Conservation (phyloP, 805 yeast species). For the Yarrowia sp. region DNA sequence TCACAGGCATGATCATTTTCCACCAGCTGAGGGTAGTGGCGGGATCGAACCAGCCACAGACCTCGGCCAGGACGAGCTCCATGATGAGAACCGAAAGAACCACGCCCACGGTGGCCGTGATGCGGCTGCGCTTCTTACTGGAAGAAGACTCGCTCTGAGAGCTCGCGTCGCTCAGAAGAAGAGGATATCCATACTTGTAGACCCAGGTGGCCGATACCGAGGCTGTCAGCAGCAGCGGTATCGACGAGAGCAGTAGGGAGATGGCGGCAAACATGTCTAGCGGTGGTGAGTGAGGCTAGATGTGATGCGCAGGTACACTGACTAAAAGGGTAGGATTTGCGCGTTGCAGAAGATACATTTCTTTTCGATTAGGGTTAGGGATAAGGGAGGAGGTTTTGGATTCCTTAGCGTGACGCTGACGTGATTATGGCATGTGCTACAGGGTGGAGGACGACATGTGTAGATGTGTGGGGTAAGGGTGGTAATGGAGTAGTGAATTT, state of each 20-base stretch:
- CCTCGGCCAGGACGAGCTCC: conserved; percentile 19
- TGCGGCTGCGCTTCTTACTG: conserved; percentile 10
- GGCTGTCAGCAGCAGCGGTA: conserved; percentile 9
- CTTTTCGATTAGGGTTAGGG: conserved; percentile 10
- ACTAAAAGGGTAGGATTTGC: conserved; percentile 20
- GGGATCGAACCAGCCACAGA: conserved; percentile 15
- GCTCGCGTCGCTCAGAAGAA: background rate
- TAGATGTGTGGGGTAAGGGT: background rate
- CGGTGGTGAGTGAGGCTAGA: background rate
- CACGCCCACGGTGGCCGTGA: conserved; percentile 18
- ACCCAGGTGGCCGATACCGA: conserved; percentile 11
- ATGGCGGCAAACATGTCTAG: conserved; percentile 16
- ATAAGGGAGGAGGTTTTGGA: background rate
- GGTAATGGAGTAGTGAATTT: no score
- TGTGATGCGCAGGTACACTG: conserved; percentile 15
- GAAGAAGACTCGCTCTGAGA: background rate
- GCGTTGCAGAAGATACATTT: conserved; percentile 9
- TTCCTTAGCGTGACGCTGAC: background rate
- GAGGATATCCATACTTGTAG: conserved; percentile 15
- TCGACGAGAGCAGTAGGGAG: conserved; percentile 1
- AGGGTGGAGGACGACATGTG: background rate
- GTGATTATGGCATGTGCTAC: background rate
- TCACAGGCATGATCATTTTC: conserved; percentile 16
- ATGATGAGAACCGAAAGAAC: conserved; percentile 14
- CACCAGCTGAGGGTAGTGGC: conserved; percentile 6